Evolutionary conservation across 2,329 filamentous ascomycete species (phyloP).

Genomic region (Thielaviopsis musarum): DNA sequence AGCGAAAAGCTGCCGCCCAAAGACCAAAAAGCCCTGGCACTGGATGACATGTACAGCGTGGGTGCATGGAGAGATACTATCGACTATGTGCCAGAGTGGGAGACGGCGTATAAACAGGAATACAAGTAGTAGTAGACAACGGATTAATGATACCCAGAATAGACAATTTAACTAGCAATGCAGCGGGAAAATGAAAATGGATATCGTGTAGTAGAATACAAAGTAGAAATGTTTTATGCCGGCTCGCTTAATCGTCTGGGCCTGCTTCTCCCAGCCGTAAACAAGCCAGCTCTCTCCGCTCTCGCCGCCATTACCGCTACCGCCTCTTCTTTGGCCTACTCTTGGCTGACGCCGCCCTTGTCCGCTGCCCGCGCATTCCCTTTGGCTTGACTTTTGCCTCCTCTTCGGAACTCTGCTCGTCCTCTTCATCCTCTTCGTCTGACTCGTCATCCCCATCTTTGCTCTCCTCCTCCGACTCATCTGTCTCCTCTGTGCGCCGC

Average conservation of each 20-base stretch:
- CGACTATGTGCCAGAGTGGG: conserved; percentile 27
- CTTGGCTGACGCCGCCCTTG: conserved; percentile 20
- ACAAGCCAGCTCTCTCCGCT: too few relatives aligned
- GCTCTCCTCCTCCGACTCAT: conserved; percentile 21
- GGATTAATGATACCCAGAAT: neutral
- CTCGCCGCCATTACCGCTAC: conserved; percentile 15
- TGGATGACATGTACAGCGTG: conserved; percentile 17
- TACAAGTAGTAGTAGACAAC: neutral
- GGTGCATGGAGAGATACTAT: conserved; percentile 24
- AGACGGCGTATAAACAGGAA: conserved; percentile 15
- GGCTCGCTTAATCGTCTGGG: neutral
- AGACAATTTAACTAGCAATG: neutral
- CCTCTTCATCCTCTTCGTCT: conserved; percentile 18
- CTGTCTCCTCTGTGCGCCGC: conserved; percentile 11
- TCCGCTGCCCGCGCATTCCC: conserved; percentile 21
- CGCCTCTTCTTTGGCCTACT: conserved; percentile 20
- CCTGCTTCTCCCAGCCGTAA: neutral
- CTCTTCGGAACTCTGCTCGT: conserved; percentile 21
- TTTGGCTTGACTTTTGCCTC: conserved; percentile 24
- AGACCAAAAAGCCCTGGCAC: neutral
- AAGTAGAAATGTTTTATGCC: neutral
- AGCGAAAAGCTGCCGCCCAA: neutral
- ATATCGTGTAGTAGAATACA: neutral
- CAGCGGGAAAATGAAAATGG: neutral
- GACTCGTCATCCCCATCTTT: conserved; percentile 19